Evolutionary conservation across 106 monocot species (phyloP).

Genomic region (Phalaenopsis aphrodite): DNA sequence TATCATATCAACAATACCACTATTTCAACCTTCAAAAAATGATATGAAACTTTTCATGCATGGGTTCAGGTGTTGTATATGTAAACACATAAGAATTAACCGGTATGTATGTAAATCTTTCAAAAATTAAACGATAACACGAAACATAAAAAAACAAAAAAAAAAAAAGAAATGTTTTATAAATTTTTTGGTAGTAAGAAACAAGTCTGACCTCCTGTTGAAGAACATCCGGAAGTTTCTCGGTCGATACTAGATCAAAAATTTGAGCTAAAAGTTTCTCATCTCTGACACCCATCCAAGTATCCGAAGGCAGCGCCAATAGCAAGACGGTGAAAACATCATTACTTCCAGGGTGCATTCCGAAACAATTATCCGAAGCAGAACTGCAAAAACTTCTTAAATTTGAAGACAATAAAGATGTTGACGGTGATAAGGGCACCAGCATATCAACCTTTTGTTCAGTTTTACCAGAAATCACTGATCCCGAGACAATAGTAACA

Average conservation of each 20-base stretch:
- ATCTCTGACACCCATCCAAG: conserved; percentile 61
- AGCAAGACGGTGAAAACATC: conserved; percentile 77
- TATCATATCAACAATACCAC: too few species aligned
- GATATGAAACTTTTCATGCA: too few species aligned
- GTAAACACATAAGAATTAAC: too few species aligned
- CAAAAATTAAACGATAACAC: background rate
- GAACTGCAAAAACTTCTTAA: conserved; percentile 15
- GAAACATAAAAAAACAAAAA: background rate
- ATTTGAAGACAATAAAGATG: conserved; percentile 1
- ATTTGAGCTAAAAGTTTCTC: conserved; percentile 52
- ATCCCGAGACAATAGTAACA: conserved; percentile 49
- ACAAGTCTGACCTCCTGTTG: conserved; percentile 58
- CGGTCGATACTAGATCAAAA: conserved; percentile 39
- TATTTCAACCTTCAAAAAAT: too few species aligned
- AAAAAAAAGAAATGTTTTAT: background rate
- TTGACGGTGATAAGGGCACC: conserved; percentile 42
- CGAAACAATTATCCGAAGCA: conserved; percentile 15
- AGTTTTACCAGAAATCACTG: conserved; percentile 48
- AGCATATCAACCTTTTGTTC: conserved; percentile 77
- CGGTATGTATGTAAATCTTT: too few species aligned
- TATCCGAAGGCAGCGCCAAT: conserved; percentile 51
- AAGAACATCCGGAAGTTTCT: conserved; percentile 66
- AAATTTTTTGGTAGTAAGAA: background rate
- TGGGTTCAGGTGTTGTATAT: too few species aligned
- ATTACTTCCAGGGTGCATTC: conserved; percentile 43